A percentile compares a stretch with the other conserved stretches of the same genome.
Conservation (phyloP, 2,329 filamentous ascomycete genomes). For the Aspergillus japonicus region DNA sequence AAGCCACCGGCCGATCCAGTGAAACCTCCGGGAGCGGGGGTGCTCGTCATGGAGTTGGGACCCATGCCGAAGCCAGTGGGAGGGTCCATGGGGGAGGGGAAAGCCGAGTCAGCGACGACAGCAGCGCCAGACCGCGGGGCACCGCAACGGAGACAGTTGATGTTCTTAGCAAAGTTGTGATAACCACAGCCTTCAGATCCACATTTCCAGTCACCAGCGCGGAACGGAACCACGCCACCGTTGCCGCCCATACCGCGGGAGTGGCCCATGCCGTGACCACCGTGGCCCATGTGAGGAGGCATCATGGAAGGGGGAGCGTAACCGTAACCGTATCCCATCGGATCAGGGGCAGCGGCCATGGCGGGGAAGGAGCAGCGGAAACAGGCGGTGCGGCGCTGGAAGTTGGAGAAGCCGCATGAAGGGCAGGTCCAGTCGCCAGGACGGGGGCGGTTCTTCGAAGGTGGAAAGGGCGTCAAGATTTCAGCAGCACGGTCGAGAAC, state of each 20-base stretch:
- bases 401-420: constrained; percentile 98
- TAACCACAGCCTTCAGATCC: constrained; percentile 96
- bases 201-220: constrained; percentile 98
- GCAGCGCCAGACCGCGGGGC: constrained; percentile 91
- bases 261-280: constrained; percentile 58
- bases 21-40: constrained; percentile 74
- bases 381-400: constrained; percentile 95
- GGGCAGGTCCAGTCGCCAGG: constrained; percentile 99
- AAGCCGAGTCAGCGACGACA: constrained; percentile 90
- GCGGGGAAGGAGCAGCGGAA: constrained; percentile 99
- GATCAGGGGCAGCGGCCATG: constrained; percentile 74
- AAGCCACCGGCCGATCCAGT: constrained; percentile 68
- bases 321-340: constrained; percentile 64
- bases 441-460: constrained; percentile 95
- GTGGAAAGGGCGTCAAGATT: constrained; percentile 94
- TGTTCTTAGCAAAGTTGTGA: constrained; percentile 99
- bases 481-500: constrained; percentile 94
- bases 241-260: constrained; percentile 66
- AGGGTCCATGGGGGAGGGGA: constrained; percentile 85
- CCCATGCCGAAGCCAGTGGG: constrained; percentile 81
- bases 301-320: constrained; percentile 73
- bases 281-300: constrained; percentile 69
- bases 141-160: constrained; percentile 93
- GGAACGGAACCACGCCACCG: constrained; percentile 88
- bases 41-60: constrained; percentile 81